Evolutionary conservation across 306 rosid species (phyloP), one percentile per base, ranked within the genome.

Genomic region (Lagenaria siceraria): DNA sequence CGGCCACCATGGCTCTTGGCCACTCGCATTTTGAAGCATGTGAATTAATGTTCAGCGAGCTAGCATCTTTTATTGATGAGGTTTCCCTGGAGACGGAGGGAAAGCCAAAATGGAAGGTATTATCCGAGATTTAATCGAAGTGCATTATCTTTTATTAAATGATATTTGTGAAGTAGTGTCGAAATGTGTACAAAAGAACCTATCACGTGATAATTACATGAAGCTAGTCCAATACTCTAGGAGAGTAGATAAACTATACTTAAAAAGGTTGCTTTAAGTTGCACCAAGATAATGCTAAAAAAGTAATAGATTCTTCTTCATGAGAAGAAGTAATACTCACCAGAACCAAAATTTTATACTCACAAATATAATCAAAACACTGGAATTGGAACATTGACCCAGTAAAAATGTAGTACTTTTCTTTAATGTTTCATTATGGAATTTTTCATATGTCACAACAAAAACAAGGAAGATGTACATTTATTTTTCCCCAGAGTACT

Each of bases 1-100:
- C 97, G 80, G 99, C 98, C 78, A 92, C 97, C 76, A 92, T 90
- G 99, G 96, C 96, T 81, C 98, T 96, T 82, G 99, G 99, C 81
- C 96, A 88, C 86, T 92, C 99, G 7, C 99, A 96, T 86, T 79
- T 96, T 78, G 96, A 96, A 80, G 93, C 94, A 29, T 88, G 98
- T 73, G 99, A 96, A 88, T 86, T 79, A 80, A 92, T 96, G 98
- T 96, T 96, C 82, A 70, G 91, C 6, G 99, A 96, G 88, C 98
- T 96, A 82, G 85, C 93, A 51, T 74, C 89, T 87, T 96, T 92
- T 84, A 88, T 90, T 79, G 98, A 96, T 10, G 99, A 92, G 83
- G 85, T 92, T 84, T 92, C 98, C 53, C 79, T 78, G 6, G 99
- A 96, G 89, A 88, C 97, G 11, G 99, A 96, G 80, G 97, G 88